These are phyloP conservation scores for Aspergillus cejpii DNA, from an alignment of 2,329 filamentous ascomycete genomes.

Conservation along the genomic window DNA sequence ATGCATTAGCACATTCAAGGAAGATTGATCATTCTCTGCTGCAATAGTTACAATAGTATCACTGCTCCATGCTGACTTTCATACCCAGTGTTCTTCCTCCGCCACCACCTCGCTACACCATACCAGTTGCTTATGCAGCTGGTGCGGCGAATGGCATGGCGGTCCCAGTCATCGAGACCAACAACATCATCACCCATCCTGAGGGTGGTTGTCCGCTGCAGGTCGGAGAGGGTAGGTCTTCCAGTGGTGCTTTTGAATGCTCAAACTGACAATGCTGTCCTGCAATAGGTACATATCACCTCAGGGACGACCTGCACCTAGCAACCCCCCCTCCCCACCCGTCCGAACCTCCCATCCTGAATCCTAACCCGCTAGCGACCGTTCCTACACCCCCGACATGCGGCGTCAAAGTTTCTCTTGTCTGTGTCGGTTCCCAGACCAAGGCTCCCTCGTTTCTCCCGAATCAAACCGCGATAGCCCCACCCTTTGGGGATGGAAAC, in stretches of 20 bases:
- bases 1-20: background rate
- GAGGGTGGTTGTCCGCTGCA: slow-evolving; percentile 83
- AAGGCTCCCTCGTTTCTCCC: slow-evolving; percentile 42
- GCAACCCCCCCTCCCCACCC: slow-evolving; percentile 93
- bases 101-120: slow-evolving; percentile 77
- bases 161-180: slow-evolving; percentile 80
- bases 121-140: slow-evolving; percentile 65
- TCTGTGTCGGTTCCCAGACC: slow-evolving; percentile 61
- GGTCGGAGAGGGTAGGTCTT: slow-evolving; percentile 74
- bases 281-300: slow-evolving; percentile 70
- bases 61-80: slow-evolving; percentile 12
- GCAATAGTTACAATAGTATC: no score
- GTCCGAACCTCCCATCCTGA: slow-evolving; percentile 78
- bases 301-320: slow-evolving; percentile 85
- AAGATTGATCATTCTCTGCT: slow-evolving; percentile 6
- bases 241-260: background rate
- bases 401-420: slow-evolving; percentile 76
- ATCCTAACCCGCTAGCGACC: slow-evolving; percentile 86
- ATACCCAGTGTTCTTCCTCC: slow-evolving; percentile 67
- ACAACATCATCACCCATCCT: slow-evolving; percentile 77
- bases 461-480: slow-evolving; percentile 43
- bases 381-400: slow-evolving; percentile 73
- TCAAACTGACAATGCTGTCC: background rate
- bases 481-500: slow-evolving; percentile 83
- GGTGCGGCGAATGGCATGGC: slow-evolving; percentile 61